A percentile compares a stretch with the other conserved stretches of the same genome.
phyloP scores from a whole-genome alignment of 1,284 basidiomycete genomes.

The Leccinum solheimii region DNA sequence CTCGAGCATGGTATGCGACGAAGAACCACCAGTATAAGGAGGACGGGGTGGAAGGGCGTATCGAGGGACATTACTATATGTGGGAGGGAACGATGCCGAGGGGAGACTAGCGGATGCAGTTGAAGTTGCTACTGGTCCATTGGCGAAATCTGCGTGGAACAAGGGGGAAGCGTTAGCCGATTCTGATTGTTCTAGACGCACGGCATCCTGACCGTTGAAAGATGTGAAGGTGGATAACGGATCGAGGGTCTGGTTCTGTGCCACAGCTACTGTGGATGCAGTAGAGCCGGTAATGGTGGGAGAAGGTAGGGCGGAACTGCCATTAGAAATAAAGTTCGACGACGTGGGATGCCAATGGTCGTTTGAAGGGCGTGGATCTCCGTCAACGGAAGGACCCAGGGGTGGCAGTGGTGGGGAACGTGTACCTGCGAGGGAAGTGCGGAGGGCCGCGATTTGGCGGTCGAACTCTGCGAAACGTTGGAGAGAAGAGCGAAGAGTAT shows the following conservation, averaged over 20 bases:
- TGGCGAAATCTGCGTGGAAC: constrained; percentile 15
- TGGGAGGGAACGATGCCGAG: constrained; percentile 21
- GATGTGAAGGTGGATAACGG: constrained; percentile 20
- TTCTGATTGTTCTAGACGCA: constrained; percentile 2
- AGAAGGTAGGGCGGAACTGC: constrained; percentile 3
- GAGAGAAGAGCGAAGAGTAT: constrained; percentile 46
- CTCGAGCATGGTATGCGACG: constrained; percentile 19
- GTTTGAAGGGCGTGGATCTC: constrained; percentile 16
- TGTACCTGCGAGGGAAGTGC: constrained; percentile 38
- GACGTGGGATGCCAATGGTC: constrained; percentile 22
- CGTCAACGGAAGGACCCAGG: constrained; percentile 22
- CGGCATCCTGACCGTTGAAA: constrained; percentile 24
- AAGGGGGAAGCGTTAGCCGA: constrained; percentile 9
- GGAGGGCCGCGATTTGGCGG: constrained; percentile 47
- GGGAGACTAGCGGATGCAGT: constrained; percentile 19
- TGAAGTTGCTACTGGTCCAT: constrained; percentile 13
- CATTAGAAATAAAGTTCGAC: constrained; percentile 23
- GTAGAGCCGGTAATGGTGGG: constrained; percentile 8
- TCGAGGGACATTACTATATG: constrained; percentile 26
- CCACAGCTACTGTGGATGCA: constrained; percentile 14
- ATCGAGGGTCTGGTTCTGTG: constrained; percentile 11
- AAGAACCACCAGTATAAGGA: constrained; percentile 19
- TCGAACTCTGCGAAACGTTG: constrained; percentile 56
- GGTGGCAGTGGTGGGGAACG: constrained; percentile 39
- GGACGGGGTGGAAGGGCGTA: constrained; percentile 16